A percentile compares a stretch with the other conserved stretches of the same genome.
These are phyloP conservation scores for Babesia bigemina DNA, from an alignment of 169 alveolate genomes.

Conservation along the genomic window DNA sequence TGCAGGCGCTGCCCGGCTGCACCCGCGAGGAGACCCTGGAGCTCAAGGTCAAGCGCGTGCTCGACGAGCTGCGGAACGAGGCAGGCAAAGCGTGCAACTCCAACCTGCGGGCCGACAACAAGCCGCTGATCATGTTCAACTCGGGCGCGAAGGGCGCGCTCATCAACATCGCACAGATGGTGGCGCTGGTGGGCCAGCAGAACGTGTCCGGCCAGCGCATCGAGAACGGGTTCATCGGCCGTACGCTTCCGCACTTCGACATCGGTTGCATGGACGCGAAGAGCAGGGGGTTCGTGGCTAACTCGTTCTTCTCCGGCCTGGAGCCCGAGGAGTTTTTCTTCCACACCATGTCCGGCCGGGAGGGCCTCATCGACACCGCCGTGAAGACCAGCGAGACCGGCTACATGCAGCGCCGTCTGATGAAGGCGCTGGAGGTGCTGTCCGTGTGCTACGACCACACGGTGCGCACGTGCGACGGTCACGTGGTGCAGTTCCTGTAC, in stretches of 20 bases:
- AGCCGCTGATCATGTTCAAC: conserved; percentile 95
- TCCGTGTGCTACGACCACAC: conserved; percentile 93
- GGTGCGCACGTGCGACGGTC: conserved; percentile 94
- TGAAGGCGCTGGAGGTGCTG: conserved; percentile 95
- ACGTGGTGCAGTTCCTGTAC: conserved; percentile 94
- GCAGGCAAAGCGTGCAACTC: conserved; percentile 91
- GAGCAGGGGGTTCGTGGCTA: conserved; percentile 97
- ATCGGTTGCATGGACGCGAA: conserved; percentile 89
- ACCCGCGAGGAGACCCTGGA: conserved; percentile 95
- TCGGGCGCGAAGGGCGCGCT: conserved; percentile 99
- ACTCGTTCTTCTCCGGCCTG: conserved; percentile 92
- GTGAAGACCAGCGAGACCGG: conserved; percentile 99
- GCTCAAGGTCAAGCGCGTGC: conserved; percentile 86
- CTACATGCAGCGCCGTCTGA: conserved; percentile 97
- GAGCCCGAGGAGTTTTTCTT: conserved; percentile 97
- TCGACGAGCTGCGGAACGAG: conserved; percentile 93
- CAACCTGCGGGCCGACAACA: conserved; percentile 88
- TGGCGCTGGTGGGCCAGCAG: conserved; percentile 99
- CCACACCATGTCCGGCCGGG: conserved; percentile 99
- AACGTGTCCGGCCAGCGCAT: conserved; percentile 93
- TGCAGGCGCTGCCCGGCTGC: conserved; percentile 95
- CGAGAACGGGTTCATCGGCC: conserved; percentile 94
- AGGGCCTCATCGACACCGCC: conserved; percentile 98
- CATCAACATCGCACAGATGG: conserved; percentile 97
- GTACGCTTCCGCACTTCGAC: conserved; percentile 98